Evolutionary conservation across 2,329 filamentous ascomycete genomes (phyloP).

Genomic region (Periconia sp.): DNA sequence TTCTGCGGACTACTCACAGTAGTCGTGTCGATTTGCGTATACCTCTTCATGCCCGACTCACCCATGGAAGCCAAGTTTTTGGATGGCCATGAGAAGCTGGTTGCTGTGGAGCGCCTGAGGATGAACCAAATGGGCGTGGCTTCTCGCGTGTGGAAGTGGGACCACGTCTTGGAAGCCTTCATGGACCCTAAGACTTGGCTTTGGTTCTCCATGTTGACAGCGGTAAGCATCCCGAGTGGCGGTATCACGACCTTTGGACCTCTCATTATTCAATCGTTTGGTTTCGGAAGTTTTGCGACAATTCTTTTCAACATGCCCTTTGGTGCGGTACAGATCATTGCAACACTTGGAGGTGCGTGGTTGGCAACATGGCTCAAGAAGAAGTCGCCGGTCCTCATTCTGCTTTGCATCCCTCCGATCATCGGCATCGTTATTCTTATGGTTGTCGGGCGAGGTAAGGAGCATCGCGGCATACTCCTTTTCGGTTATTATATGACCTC

Average conservation of each 20-base stretch:
- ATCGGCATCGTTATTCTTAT: conserved; percentile 63
- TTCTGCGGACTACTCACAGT: conserved; percentile 55
- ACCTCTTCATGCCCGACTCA: conserved; percentile 66
- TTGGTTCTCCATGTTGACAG: conserved; percentile 52
- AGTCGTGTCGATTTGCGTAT: conserved; percentile 57
- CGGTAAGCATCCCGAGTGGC: conserved; percentile 58
- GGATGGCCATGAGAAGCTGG: conserved; percentile 60
- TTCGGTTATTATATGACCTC: conserved; percentile 66
- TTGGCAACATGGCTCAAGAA: conserved; percentile 60
- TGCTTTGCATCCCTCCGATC: conserved; percentile 64
- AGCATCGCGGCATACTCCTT: conserved; percentile 58
- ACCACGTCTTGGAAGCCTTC: conserved; percentile 60
- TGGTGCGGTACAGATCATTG: conserved; percentile 65
- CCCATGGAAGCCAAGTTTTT: conserved; percentile 66
- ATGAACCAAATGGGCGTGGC: conserved; percentile 52
- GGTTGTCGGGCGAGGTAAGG: conserved; percentile 52
- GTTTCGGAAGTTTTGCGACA: conserved; percentile 61
- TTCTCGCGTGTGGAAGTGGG: conserved; percentile 57
- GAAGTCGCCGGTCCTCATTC: conserved; percentile 62
- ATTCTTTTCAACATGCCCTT: conserved; percentile 68
- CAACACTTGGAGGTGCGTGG: conserved; percentile 64
- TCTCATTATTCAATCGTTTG: conserved; percentile 64
- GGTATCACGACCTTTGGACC: conserved; percentile 66
- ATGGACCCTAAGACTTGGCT: conserved; percentile 67
- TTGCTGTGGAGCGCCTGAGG: conserved; percentile 62